These are phyloP conservation scores for Curvularia eragrostidis DNA, from an alignment of 2,329 filamentous ascomycete genomes.

Conservation along the genomic window DNA sequence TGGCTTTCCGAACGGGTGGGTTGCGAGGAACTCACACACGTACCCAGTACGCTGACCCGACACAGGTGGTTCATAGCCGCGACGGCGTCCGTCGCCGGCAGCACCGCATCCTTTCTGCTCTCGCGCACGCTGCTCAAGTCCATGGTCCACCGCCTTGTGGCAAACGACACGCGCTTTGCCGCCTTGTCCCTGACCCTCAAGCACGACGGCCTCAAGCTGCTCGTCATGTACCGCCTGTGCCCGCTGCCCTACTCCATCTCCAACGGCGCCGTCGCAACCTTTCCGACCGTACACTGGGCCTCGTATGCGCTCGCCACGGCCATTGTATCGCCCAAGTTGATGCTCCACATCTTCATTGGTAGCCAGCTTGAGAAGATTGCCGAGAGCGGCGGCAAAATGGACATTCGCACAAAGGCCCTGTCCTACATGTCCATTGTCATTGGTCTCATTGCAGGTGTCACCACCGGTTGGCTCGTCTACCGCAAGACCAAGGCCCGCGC, in stretches of 20 bases:
- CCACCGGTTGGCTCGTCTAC: constrained; percentile 87
- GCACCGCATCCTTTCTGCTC: constrained; percentile 78
- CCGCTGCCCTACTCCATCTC: constrained; percentile 91
- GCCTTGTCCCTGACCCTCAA: constrained; percentile 88
- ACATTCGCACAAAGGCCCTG: constrained; percentile 74
- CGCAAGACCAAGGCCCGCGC: constrained; percentile 62
- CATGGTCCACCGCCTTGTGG: constrained; percentile 82
- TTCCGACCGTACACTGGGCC: constrained; percentile 80
- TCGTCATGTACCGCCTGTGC: constrained; percentile 91
- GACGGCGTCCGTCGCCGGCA: constrained; percentile 77
- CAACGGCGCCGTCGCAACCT: constrained; percentile 93
- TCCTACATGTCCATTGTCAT: constrained; percentile 83
- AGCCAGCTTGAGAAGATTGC: constrained; percentile 80
- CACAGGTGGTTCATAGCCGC: constrained; percentile 83
- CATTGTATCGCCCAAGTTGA: constrained; percentile 80
- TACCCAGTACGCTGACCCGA: constrained; percentile 5
- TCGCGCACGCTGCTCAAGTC: constrained; percentile 78
- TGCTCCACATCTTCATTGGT: constrained; percentile 93
- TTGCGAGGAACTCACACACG: no score
- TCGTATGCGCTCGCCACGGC: constrained; percentile 84
- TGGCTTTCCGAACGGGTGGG: constrained; percentile 73
- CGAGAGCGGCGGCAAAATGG: constrained; percentile 85
- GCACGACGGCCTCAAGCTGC: constrained; percentile 84
- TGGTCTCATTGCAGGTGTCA: constrained; percentile 72
- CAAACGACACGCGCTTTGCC: constrained; percentile 83